Percentiles rank a stretch among this genome's conserved stretches.
Evolutionary conservation across 192 early-diverging fungal species (phyloP).

Genomic region (Gaertneriomyces semiglobifer): DNA sequence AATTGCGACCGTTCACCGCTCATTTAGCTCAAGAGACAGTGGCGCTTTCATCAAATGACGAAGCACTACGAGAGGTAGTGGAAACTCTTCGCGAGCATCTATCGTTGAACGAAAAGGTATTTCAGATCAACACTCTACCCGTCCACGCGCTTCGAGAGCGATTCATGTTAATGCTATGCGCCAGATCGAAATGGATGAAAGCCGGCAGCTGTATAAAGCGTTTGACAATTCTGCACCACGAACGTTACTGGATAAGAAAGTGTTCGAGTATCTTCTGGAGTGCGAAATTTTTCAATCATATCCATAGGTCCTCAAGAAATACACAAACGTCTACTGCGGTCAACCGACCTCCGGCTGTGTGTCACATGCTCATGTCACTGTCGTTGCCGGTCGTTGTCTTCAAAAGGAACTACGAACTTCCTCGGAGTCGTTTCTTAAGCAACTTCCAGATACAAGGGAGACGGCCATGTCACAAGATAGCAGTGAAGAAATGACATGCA

Average conservation of each 20-base stretch:
- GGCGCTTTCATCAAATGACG: slow-evolving; percentile 10
- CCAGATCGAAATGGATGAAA: slow-evolving; percentile 40
- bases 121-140: background rate
- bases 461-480: too few relatives aligned
- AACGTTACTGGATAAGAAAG: slow-evolving; percentile 34
- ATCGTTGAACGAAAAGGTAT: slow-evolving; percentile 17
- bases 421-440: too few relatives aligned
- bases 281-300: slow-evolving; percentile 28
- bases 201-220: slow-evolving; percentile 39
- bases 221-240: slow-evolving; percentile 43
- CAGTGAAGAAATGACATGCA: too few relatives aligned
- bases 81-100: slow-evolving; percentile 30
- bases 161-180: slow-evolving; percentile 15
- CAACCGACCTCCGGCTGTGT: too few relatives aligned
- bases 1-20: slow-evolving; percentile 40
- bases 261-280: slow-evolving; percentile 40
- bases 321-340: too few relatives aligned
- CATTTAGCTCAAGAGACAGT: slow-evolving; percentile 30
- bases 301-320: slow-evolving; percentile 12
- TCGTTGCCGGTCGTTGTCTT: too few relatives aligned
- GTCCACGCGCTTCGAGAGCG: background rate
- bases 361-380: too few relatives aligned
- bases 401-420: too few relatives aligned
- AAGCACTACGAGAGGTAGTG: slow-evolving; percentile 35
- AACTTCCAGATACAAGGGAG: too few relatives aligned